These are phyloP conservation scores for Lecanicillium sp. DNA, from an alignment of 2,329 filamentous ascomycete genomes.

Conservation along the genomic window DNA sequence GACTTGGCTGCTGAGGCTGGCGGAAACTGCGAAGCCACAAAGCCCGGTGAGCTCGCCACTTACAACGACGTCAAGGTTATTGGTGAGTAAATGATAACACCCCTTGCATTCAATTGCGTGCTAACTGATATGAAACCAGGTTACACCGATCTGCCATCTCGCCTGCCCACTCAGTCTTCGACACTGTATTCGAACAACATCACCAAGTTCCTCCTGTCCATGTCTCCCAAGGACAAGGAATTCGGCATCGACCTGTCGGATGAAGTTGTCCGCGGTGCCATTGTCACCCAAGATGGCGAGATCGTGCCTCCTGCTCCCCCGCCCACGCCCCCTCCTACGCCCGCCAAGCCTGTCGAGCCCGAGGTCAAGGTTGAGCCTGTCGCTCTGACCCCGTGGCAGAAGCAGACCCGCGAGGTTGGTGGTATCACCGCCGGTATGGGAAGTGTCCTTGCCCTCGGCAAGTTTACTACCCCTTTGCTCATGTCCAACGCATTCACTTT, in stretches of 20 bases:
- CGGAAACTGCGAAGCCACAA: slow-evolving; percentile 79
- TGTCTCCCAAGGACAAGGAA: slow-evolving; percentile 67
- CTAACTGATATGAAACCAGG: slow-evolving; percentile 29
- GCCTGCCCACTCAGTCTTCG: slow-evolving; percentile 80
- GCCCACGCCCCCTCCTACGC: slow-evolving; percentile 49
- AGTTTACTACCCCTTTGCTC: slow-evolving; percentile 73
- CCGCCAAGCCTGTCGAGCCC: slow-evolving; percentile 30
- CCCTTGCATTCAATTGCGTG: background rate
- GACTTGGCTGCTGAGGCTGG: slow-evolving; percentile 84
- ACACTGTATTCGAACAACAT: slow-evolving; percentile 93
- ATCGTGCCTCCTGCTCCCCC: slow-evolving; percentile 70
- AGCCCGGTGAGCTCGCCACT: slow-evolving; percentile 60
- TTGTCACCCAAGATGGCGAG: slow-evolving; percentile 72
- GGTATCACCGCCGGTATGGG: slow-evolving; percentile 72
- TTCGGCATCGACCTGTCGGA: slow-evolving; percentile 77
- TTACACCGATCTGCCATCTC: slow-evolving; percentile 81
- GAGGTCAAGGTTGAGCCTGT: slow-evolving; percentile 47
- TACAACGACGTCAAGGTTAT: slow-evolving; percentile 80
- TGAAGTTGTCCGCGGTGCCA: slow-evolving; percentile 78
- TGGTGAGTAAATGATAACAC: slow-evolving; percentile 38
- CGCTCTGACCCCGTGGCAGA: slow-evolving; percentile 74
- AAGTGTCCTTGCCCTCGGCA: slow-evolving; percentile 66
- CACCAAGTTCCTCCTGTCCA: slow-evolving; percentile 78
- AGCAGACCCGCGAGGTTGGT: slow-evolving; percentile 67
- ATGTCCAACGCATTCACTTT: slow-evolving; percentile 87